These are phyloP conservation scores for Sideroxylon spinosum DNA, from an alignment of 179 eudicot species.

Conservation along the genomic window DNA sequence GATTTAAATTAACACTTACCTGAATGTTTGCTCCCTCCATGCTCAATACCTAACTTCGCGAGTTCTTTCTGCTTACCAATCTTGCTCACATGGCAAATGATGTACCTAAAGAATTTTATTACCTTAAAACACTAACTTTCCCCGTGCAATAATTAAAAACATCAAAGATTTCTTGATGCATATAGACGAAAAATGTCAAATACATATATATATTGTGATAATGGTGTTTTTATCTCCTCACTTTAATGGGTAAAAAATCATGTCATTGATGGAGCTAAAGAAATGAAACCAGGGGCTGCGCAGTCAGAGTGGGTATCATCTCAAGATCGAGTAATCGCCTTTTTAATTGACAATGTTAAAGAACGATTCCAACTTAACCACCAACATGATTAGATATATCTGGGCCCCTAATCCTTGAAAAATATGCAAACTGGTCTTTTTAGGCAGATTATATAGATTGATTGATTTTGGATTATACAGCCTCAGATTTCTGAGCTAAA, in stretches of 20 bases:
- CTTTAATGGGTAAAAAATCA: too few relatives aligned
- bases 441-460: neutral
- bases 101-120: neutral
- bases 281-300: neutral
- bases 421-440: neutral
- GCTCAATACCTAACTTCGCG: conserved; percentile 23
- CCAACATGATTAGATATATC: conserved; percentile 21
- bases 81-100: conserved; percentile 14
- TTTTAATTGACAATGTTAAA: conserved; percentile 11
- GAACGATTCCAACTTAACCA: conserved; percentile 18
- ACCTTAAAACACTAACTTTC: neutral
- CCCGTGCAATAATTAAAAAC: neutral
- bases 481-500: neutral
- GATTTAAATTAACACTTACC: conserved; percentile 29
- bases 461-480: neutral
- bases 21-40: conserved; percentile 19
- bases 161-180: too few relatives aligned
- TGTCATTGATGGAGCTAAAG: neutral
- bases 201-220: too few relatives aligned
- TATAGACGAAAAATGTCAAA: too few relatives aligned
- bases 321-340: neutral
- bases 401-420: conserved; percentile 15
- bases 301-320: conserved; percentile 2
- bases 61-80: conserved; percentile 2
- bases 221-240: too few relatives aligned